Evolutionary conservation across 2,329 filamentous ascomycete species (phyloP).

Genomic region (Aschersonia sp.): DNA sequence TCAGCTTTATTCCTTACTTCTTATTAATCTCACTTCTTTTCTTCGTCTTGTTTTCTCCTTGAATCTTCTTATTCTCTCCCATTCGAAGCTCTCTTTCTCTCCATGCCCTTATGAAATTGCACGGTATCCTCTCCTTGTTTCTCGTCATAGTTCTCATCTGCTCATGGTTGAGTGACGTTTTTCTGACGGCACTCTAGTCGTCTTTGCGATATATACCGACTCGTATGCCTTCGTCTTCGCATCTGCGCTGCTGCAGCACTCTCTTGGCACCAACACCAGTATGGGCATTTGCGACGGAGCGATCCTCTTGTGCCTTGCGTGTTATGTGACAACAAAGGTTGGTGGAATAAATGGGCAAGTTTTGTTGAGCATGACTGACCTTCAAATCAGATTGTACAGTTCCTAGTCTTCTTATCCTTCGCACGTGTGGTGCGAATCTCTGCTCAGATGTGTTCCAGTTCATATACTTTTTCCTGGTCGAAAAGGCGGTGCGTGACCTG

Average conservation of each 20-base stretch:
- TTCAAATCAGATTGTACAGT: no score
- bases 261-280: conserved; percentile 39
- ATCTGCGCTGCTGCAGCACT: conserved; percentile 40
- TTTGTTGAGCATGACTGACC: no score
- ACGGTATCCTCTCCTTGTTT: no score
- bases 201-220: conserved; percentile 44
- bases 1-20: not conserved
- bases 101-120: not conserved
- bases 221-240: conserved; percentile 46
- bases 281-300: conserved; percentile 37
- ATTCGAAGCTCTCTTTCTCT: not conserved
- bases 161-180: not conserved
- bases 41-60: not conserved
- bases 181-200: conserved; percentile 24
- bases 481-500: conserved; percentile 39
- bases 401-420: no score
- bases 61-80: not conserved
- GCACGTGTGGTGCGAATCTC: not conserved
- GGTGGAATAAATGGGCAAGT: conserved; percentile 1
- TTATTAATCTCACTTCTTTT: not conserved
- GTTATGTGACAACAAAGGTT: conserved; percentile 50
- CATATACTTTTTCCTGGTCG: conserved; percentile 51
- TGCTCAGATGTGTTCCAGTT: conserved; percentile 17
- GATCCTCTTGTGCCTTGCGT: conserved; percentile 45
- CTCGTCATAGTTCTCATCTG: not conserved